phyloP scores from a whole-genome alignment of 495 filamentous ascomycete species.

The Pyrenopolyporus hunteri region DNA sequence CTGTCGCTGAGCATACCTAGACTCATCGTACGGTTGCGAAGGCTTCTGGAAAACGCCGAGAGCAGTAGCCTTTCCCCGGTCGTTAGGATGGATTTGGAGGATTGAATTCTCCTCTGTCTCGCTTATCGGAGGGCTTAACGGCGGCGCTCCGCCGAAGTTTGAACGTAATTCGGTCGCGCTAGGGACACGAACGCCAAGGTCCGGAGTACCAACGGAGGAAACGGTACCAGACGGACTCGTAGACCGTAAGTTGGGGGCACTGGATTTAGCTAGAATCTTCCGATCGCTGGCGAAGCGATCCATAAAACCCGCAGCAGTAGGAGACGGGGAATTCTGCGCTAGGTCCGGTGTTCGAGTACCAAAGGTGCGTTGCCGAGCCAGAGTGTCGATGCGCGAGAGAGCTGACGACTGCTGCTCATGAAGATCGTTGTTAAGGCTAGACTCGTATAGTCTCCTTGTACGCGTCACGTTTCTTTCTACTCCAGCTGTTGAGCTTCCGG shows the following conservation, averaged over 20 bases:
- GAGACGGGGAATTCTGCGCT: constrained; percentile 40
- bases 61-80: constrained; percentile 84
- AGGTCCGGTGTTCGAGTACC: constrained; percentile 58
- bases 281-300: constrained; percentile 46
- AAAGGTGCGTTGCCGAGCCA: constrained; percentile 63
- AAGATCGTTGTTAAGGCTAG: constrained; percentile 76
- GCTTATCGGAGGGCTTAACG: constrained; percentile 75
- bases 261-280: constrained; percentile 50
- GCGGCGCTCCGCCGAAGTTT: constrained; percentile 60
- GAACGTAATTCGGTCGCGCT: constrained; percentile 47
- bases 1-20: constrained; percentile 82
- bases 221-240: constrained; percentile 46
- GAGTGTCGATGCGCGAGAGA: constrained; percentile 76
- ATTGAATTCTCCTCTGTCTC: constrained; percentile 66
- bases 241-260: constrained; percentile 56
- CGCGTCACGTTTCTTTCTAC: constrained; percentile 65
- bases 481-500: constrained; percentile 43
- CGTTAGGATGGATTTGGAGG: constrained; percentile 72
- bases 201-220: constrained; percentile 38
- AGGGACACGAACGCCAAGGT: constrained; percentile 41
- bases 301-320: constrained; percentile 36
- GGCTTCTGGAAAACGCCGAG: constrained; percentile 86
- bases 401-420: constrained; percentile 82
- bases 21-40: constrained; percentile 75
- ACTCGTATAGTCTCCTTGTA: constrained; percentile 82